These are phyloP conservation scores for Apium graveolens DNA, from an alignment of 129 eudicot genomes.

Conservation along the genomic window DNA sequence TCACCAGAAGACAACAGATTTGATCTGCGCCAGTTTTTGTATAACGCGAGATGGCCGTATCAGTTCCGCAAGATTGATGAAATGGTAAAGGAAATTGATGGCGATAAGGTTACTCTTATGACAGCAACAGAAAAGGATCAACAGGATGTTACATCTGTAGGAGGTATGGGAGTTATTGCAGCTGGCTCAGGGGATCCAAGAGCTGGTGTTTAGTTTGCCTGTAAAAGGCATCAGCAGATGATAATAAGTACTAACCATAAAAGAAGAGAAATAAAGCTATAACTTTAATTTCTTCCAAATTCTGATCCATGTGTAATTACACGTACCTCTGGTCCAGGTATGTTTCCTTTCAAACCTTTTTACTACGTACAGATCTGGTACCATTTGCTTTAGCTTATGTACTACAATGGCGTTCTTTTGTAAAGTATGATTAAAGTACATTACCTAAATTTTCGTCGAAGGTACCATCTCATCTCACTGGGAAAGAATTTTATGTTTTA, in stretches of 20 bases:
- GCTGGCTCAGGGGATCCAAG: constrained; percentile 82
- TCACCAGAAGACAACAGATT: constrained; percentile 95
- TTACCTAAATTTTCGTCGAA: background rate
- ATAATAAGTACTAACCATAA: background rate
- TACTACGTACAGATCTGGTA: background rate
- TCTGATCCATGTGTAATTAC: background rate
- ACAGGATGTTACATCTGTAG: constrained; percentile 30
- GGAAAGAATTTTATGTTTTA: background rate
- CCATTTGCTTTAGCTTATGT: background rate
- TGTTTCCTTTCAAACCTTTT: background rate
- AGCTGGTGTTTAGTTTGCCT: constrained; percentile 50
- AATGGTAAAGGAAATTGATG: constrained; percentile 47
- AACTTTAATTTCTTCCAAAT: background rate
- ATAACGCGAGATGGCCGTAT: constrained; percentile 87
- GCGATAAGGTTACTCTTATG: constrained; percentile 19
- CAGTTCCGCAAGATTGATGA: constrained; percentile 85
- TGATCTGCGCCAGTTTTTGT: constrained; percentile 85
- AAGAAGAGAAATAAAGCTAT: background rate
- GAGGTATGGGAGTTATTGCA: constrained; percentile 82
- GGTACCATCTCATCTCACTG: background rate
- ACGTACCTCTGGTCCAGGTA: background rate
- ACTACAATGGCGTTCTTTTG: background rate
- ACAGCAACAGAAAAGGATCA: constrained; percentile 19
- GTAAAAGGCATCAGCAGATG: background rate
- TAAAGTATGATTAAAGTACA: background rate